These are phyloP conservation scores for Xylaria intraflava DNA, from an alignment of 495 filamentous ascomycete species.

Conservation along the genomic window DNA sequence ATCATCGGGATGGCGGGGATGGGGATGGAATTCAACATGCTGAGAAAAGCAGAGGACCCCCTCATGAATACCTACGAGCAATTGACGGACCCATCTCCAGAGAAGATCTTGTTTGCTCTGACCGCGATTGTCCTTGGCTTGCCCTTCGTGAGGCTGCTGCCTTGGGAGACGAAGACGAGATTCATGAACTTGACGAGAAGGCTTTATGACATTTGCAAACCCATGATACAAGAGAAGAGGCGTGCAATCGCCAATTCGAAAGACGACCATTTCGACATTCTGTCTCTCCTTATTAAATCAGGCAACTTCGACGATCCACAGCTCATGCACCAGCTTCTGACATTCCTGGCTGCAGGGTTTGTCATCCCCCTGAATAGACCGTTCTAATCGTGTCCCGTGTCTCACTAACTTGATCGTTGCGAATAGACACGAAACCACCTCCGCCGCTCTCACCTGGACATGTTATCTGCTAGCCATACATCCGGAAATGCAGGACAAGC, in stretches of 20 bases:
- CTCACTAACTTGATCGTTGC: not conserved
- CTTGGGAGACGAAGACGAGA: conserved; percentile 52
- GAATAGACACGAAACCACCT: conserved; percentile 53
- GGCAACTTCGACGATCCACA: conserved; percentile 66
- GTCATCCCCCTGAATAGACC: conserved; percentile 4
- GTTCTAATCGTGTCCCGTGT: conserved; percentile 14
- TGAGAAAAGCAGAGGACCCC: conserved; percentile 51
- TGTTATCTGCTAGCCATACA: conserved; percentile 35
- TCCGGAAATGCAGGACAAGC: conserved; percentile 26
- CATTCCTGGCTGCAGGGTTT: conserved; percentile 69
- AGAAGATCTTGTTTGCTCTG: conserved; percentile 32
- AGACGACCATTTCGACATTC: conserved; percentile 54
- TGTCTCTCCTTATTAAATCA: conserved; percentile 65
- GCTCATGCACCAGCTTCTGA: conserved; percentile 78
- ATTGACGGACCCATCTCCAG: conserved; percentile 37
- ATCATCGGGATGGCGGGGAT: conserved; percentile 69
- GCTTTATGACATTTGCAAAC: conserved; percentile 50
- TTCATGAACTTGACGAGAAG: conserved; percentile 42
- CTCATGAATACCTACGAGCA: conserved; percentile 55
- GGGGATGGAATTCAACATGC: conserved; percentile 61
- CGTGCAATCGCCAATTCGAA: conserved; percentile 46
- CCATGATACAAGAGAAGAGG: conserved; percentile 56
- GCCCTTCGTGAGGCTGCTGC: conserved; percentile 44
- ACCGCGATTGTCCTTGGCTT: conserved; percentile 36
- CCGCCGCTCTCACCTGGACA: conserved; percentile 38